Evolutionary conservation across 805 yeast genomes (phyloP).

Genomic region (Wickerhamomyces chaumierensis): DNA sequence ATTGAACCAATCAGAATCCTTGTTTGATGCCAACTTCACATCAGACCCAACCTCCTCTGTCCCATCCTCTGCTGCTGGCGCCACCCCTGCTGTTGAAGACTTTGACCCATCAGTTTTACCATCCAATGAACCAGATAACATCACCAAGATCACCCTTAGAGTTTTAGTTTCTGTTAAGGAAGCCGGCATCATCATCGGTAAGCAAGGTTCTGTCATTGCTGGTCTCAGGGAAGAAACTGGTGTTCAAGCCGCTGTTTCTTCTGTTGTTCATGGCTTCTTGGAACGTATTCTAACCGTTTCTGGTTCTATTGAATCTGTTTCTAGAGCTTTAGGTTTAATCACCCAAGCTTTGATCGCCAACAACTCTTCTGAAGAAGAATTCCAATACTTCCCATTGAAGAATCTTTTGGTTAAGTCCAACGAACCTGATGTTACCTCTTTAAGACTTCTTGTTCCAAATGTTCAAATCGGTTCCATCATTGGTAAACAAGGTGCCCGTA

Average conservation of each 20-base stretch:
- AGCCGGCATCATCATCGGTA: slow-evolving; percentile 85
- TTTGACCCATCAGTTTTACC: slow-evolving; percentile 15
- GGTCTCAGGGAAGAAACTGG: slow-evolving; percentile 61
- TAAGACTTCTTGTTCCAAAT: slow-evolving; percentile 71
- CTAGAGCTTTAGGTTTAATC: slow-evolving; percentile 59
- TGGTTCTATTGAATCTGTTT: slow-evolving; percentile 59
- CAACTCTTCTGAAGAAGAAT: slow-evolving; percentile 22
- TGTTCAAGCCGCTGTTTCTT: slow-evolving; percentile 81
- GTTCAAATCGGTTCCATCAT: slow-evolving; percentile 82
- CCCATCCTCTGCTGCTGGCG: neutral
- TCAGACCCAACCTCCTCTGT: slow-evolving; percentile 3
- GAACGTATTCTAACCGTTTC: slow-evolving; percentile 75
- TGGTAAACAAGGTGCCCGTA: slow-evolving; percentile 73
- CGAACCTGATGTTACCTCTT: slow-evolving; percentile 35
- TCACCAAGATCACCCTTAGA: slow-evolving; percentile 21
- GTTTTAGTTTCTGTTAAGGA: slow-evolving; percentile 74
- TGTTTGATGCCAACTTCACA: slow-evolving; percentile 17
- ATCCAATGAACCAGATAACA: slow-evolving; percentile 9
- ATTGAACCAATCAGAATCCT: slow-evolving; percentile 11
- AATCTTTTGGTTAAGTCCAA: slow-evolving; percentile 42
- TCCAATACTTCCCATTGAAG: slow-evolving; percentile 48
- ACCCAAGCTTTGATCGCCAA: slow-evolving; percentile 51
- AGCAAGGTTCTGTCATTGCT: slow-evolving; percentile 70
- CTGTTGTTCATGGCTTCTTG: slow-evolving; percentile 65
- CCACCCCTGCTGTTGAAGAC: neutral